Percentiles rank a stretch among this genome's conserved stretches.
These are phyloP conservation scores for Mycena vitilis DNA, from an alignment of 768 basidiomycete species.

Conservation along the genomic window DNA sequence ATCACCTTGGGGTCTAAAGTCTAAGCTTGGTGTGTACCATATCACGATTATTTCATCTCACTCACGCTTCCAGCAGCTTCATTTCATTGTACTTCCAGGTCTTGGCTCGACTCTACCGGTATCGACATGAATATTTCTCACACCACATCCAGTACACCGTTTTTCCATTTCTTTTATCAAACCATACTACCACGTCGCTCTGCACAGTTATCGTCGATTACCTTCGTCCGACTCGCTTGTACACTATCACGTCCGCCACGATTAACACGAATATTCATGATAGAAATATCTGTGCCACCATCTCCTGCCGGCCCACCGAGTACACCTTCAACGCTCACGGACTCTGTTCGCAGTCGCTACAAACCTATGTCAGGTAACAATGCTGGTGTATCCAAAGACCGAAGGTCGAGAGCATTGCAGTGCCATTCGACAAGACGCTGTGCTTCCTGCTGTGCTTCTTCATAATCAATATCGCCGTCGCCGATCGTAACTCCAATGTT, in stretches of 20 bases:
- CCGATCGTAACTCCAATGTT: constrained; percentile 67
- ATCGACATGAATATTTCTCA: background rate
- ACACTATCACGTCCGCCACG: too few species aligned
- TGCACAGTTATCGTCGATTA: too few species aligned
- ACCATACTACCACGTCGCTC: too few species aligned
- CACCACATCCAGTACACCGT: background rate
- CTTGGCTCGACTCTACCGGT: background rate
- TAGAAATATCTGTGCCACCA: too few species aligned
- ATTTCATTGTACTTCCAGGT: background rate
- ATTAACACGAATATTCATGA: too few species aligned
- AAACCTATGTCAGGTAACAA: background rate
- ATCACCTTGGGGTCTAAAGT: background rate
- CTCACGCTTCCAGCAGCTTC: background rate
- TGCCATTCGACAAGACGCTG: background rate
- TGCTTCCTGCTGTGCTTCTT: background rate
- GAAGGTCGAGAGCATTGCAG: background rate
- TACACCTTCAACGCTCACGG: too few species aligned
- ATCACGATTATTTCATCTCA: background rate
- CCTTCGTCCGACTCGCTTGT: too few species aligned
- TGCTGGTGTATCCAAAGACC: background rate
- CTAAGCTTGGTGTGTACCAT: background rate
- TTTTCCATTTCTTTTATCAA: too few species aligned
- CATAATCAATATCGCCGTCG: constrained; percentile 37
- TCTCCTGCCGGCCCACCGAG: too few species aligned
- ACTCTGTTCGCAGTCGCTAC: too few species aligned